Evolutionary conservation across 2,329 filamentous ascomycete species (phyloP), one percentile per base, ranked within the genome.

Genomic region (Trichophaea hybrida): DNA sequence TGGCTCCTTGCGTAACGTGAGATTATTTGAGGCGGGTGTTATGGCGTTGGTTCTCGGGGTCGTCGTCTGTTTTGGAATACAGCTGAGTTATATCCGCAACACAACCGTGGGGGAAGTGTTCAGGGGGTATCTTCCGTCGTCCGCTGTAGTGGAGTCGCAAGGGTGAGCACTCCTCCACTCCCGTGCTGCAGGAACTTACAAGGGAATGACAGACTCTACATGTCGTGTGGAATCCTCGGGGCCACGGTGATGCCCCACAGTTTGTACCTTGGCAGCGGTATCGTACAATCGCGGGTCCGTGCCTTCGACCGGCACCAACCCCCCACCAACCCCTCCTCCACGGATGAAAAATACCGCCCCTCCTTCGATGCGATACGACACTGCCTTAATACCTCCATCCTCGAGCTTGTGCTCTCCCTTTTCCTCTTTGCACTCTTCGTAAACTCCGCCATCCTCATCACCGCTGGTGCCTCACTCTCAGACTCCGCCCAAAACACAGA

Each of bases 401-500:
- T 78, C 17, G 87, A 93, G 69, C 74, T 90, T 7, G 75, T 80
- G 5, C 69, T 88, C 12, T 85, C 84, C 0, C 81, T 93, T 38
- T 88, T 89, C 70, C 88, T 85, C 0, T 90, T 91, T 70, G 87
- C 87, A 0, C 77, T 93, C 2, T 93, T 93, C 68, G 85, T 91
- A 68, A 93, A 93, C 74, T 86, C 81, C 57, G 79, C 86, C 38
- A 91, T 93, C 68, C 77, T 93, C 12, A 88, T 93, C 66, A 83
- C 89, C 10, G 84, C 89, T 0, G 89, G 88, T 31, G 82, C 86
- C 0, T 84, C 85, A 0, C 78, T 94, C 0, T 89, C 84, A 69
- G 72, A 78, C 2, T 79, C 79, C 44, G 85, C 85, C 1, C 73
- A 77, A 5, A 75, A 81, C 49, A 87, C 86, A 1, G 84, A 93